phyloP scores from a whole-genome alignment of 2,329 filamentous ascomycete species.

The Periconia sp. region DNA sequence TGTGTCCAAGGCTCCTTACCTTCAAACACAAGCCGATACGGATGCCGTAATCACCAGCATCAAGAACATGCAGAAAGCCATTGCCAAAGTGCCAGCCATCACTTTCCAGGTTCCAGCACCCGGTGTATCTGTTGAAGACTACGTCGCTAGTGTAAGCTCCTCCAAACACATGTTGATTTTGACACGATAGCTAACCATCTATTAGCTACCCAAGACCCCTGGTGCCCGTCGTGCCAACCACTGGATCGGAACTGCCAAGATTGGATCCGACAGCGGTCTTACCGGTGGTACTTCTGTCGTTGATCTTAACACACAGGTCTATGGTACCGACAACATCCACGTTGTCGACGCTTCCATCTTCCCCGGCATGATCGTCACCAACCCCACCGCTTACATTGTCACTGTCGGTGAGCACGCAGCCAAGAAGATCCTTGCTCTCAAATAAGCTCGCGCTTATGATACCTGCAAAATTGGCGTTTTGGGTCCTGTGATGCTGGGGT shows the following conservation, averaged over 20 bases:
- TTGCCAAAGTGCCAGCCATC: slow-evolving; percentile 58
- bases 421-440: slow-evolving; percentile 40
- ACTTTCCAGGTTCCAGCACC: slow-evolving; percentile 58
- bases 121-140: slow-evolving; percentile 57
- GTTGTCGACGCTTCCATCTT: slow-evolving; percentile 53
- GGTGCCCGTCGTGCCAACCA: slow-evolving; percentile 47
- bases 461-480: no score
- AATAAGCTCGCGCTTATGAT: not conserved
- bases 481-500: no score
- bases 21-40: slow-evolving; percentile 59
- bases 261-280: slow-evolving; percentile 49
- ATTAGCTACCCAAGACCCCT: slow-evolving; percentile 40
- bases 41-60: slow-evolving; percentile 66
- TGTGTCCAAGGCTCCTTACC: slow-evolving; percentile 62
- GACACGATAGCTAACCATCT: slow-evolving; percentile 6
- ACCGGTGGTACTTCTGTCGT: slow-evolving; percentile 49
- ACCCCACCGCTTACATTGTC: slow-evolving; percentile 43
- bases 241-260: slow-evolving; percentile 60
- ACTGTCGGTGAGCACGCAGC: slow-evolving; percentile 40
- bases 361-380: slow-evolving; percentile 41
- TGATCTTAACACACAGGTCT: slow-evolving; percentile 53
- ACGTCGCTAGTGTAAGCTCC: slow-evolving; percentile 48
- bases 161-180: not conserved
- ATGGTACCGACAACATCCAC: slow-evolving; percentile 50
- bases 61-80: slow-evolving; percentile 59